Base-by-base conservation (phyloP, 495 filamentous ascomycete genomes). In the Neurospora hispaniola region DNA sequence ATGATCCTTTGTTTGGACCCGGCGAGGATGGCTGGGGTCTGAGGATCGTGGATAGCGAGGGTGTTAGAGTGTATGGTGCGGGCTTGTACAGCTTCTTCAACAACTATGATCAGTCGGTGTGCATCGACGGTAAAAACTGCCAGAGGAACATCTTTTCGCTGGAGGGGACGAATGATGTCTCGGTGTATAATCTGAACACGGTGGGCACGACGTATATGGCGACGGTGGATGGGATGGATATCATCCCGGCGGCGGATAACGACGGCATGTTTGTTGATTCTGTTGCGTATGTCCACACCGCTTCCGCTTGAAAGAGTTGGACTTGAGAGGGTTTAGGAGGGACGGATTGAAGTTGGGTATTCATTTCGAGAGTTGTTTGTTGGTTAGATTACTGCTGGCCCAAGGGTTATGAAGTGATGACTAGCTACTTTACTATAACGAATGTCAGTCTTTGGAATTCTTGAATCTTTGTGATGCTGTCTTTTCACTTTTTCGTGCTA, bases 1-100 rank as follows among this genome's bases (percentile, higher is more conserved):
- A 86, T 73, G 94, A 98, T 77, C 94, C 94, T 0, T 86, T 86
- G 73, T 94, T 94, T 83, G 75, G 72, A 39, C 71, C 70, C 72
- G 78, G 82, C 74, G 81, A 87, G 43, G 83, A 82, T n/a, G 85
- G 86, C 4, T 88, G 86, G 86, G 88, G 85, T 3, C 77, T 89
- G 40, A 78, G 86, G 35, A 77, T 89, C 42, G 79, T 89, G 18
- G 81, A 86, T 70, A 89, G 86, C 54, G 78, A 78, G 18, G 82
- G 85, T 44, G 81, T 94, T 46, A 72, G 86, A 23, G 79, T 92
- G 23, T 94, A 92, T 71, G 90, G 91, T 31, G 89, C 89, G 12
- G 92, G 92, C 0, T 76, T 89, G 41, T 89, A 89, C 79, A 84
- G 80, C 38, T 89, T 90, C 83, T 89, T 89, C 76, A 76, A 84